Evolutionary conservation across 1,139 yeast species (phyloP), one percentile per base, ranked within the genome.

Genomic region (Blastobotrys elegans): DNA sequence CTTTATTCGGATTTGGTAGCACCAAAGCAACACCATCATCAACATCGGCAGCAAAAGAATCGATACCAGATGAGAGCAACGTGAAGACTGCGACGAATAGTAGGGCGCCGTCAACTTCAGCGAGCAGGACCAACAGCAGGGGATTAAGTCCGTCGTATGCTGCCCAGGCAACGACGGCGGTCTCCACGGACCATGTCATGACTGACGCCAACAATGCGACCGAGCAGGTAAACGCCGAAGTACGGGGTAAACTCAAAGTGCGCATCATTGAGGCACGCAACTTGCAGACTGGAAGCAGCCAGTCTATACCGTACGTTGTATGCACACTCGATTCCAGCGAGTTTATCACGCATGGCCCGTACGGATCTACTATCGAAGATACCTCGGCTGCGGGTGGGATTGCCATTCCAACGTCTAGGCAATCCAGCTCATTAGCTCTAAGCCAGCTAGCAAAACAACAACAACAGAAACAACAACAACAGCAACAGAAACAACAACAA

Each of bases 251-350:
- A 64, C 74, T 92, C 47, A 80, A 80, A 59, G 89, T 92, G 43
- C 79, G 79, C 42, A 88, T 92, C 56, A 72, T 84, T 35, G 92
- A 87, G 64, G 97, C 96, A 2, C 76, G 75, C 50, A 82, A 80
- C 56, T 72, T 89, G 53, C 77, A 82, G 26, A 71, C 72, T 47
- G 66, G 66, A 54, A 32, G 33, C 21, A 17, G 27, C 7, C n/a
- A 17, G 8, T 75, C 88, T 7, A 83, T 80, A 58, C 96, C 96
- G 2, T 90, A 90, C 64, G 96, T 87, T 21, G 96, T 90, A 30
- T 87, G 96, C 65, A 86, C 96, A 1, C 90, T 86, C 69, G 96
- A 89, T 63, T 84, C 94, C 53, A 84, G 95, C 1, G 97, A 90
- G 68, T 86, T 83, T 56, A 89, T 90, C 52, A 82, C 95, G 24